These are phyloP conservation scores for Chrysophaeum taylorii DNA, from an alignment of 352 stramenopile genomes.

Conservation along the genomic window DNA sequence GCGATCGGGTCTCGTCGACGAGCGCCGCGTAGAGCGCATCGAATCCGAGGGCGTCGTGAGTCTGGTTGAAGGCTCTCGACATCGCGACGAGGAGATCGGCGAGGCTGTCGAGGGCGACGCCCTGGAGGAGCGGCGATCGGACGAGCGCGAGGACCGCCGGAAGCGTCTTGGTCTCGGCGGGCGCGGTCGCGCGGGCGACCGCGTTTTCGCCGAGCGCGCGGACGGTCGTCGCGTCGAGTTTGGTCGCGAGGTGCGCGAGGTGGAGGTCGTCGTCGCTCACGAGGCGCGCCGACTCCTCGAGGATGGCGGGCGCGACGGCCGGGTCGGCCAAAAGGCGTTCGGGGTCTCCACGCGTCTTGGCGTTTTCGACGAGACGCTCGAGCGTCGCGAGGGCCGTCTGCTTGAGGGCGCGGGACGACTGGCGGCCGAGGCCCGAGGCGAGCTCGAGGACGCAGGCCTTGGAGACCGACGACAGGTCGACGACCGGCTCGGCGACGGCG, in stretches of 20 bases:
- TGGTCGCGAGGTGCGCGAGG: conserved; percentile 67
- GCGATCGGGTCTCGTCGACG: conserved; percentile 40
- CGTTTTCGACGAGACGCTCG: conserved; percentile 68
- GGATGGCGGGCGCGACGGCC: conserved; percentile 72
- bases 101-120: conserved; percentile 58
- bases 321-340: conserved; percentile 44
- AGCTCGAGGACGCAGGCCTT: conserved; percentile 69
- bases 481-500: conserved; percentile 52
- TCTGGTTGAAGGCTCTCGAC: conserved; percentile 25
- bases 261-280: conserved; percentile 91
- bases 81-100: conserved; percentile 41
- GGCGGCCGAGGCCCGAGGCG: conserved; percentile 78
- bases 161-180: conserved; percentile 44
- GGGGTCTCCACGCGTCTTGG: conserved; percentile 38
- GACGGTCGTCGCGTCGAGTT: conserved; percentile 11
- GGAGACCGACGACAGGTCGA: conserved; percentile 81
- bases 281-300: conserved; percentile 73
- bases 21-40: conserved; percentile 67
- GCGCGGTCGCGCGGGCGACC: too few relatives aligned
- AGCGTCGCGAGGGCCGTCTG: conserved; percentile 81
- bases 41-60: conserved; percentile 48
- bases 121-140: conserved; percentile 79
- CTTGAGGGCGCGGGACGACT: conserved; percentile 85
- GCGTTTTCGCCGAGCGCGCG: background rate
- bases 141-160: conserved; percentile 68